Conservation (phyloP, 495 filamentous ascomycete species). For the Xylaria grammica region DNA sequence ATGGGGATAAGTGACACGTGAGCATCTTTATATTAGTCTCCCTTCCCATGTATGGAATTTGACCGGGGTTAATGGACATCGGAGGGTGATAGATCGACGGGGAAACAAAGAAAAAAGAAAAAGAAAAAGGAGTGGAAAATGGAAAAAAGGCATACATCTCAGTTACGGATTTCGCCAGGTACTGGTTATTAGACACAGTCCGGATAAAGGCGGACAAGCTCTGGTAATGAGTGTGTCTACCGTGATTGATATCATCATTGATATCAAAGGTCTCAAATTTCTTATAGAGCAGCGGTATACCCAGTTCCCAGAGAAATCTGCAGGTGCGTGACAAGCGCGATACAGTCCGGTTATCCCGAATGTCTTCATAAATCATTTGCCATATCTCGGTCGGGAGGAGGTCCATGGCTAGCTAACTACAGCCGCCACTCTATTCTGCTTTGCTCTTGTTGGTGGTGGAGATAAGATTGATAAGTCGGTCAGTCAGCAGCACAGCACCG, state of each 20-base stretch:
- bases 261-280: constrained; percentile 17
- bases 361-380: constrained; percentile 27
- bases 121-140: no score
- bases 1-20: constrained; percentile 3
- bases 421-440: no score
- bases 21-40: no score
- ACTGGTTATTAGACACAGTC: constrained; percentile 18
- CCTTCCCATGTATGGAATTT: no score
- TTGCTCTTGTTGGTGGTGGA: not conserved
- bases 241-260: constrained; percentile 12
- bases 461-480: not conserved
- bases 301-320: constrained; percentile 22
- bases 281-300: constrained; percentile 22
- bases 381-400: constrained; percentile 27
- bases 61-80: not conserved
- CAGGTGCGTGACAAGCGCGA: constrained; percentile 21
- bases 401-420: constrained; percentile 11
- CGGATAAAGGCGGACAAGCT: constrained; percentile 24
- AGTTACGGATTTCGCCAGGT: constrained; percentile 22
- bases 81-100: not conserved
- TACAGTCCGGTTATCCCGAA: constrained; percentile 20
- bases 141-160: constrained; percentile 18
- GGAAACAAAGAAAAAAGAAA: not conserved
- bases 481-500: not conserved
- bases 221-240: constrained; percentile 14